Base-by-base conservation (phyloP, 129 eudicot genomes). In the Centaurea solstitialis region DNA sequence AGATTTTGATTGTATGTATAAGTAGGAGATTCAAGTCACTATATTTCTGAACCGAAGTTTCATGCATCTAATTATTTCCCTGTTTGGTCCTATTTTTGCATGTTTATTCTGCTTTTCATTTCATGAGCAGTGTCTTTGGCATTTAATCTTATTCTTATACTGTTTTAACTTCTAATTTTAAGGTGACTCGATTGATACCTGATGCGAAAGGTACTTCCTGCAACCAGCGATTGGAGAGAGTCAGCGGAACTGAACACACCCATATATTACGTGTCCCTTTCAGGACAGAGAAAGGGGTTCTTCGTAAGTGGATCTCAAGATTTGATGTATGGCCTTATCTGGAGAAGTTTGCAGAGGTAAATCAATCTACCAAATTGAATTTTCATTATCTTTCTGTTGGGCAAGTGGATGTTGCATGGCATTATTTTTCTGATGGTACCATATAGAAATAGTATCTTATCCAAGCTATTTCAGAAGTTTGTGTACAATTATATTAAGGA, bases 321-420 rank as follows among this genome's bases (percentile, higher is more conserved):
- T 96, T 93, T 78, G 99, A 96, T 83, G 96, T 96, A 21, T 96
- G 99, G 99, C 99, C 99, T 50, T 96, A 96, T 85, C 84, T 96
- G 70, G 99, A 96, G 88, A 89, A 85, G 33, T 96, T 89, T 81
- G 57, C 99, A 4, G 96, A 86, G 99, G 99, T 92, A 82, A 87
- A 59, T 40, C 65, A 47, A 10, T 62, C 62, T 53, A 30, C 15
- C 41, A 20, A 83, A 40, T 76, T 4, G 12, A 40, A 21, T 75
- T 53, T 5, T 33, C 59, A 20, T 37, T 20, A 26, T 21, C 11
- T 20, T 65, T 73, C 24, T 73, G 37, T 53, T 28, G 0, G 75
- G 43, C 37, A 41, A 12, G 45, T 47, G 59, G 18, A 68, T 43
- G 67, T 78, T 78, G 41, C 65, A 23, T 40, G 68, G 21, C 23